phyloP scores from a whole-genome alignment of 2,329 filamentous ascomycete species.

The Meredithiella fracta region DNA sequence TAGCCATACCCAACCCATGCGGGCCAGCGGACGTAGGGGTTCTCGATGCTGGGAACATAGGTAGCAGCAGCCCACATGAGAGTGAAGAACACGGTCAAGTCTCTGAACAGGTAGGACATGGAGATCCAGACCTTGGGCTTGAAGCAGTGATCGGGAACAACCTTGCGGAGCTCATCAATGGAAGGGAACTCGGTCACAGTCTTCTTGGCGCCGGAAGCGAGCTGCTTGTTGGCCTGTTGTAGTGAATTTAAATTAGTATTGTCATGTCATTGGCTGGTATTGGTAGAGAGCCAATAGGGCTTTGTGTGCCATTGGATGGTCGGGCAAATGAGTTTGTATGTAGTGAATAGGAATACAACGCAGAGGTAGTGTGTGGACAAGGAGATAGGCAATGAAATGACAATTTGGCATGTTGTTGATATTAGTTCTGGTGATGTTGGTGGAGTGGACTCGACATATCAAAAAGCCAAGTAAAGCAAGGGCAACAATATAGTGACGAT shows the following conservation, averaged over 20 bases:
- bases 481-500: background rate
- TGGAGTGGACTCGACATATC: background rate
- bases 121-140: constrained; percentile 35
- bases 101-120: constrained; percentile 39
- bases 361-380: too few species aligned
- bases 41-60: constrained; percentile 35
- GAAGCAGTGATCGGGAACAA: constrained; percentile 47
- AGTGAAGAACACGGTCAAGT: constrained; percentile 31
- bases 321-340: too few species aligned
- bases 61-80: constrained; percentile 35
- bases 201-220: constrained; percentile 2
- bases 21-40: constrained; percentile 26
- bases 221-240: constrained; percentile 10
- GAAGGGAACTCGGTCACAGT: constrained; percentile 22
- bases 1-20: constrained; percentile 46
- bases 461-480: background rate
- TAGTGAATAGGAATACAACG: too few species aligned
- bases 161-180: constrained; percentile 31
- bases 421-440: background rate
- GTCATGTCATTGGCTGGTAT: background rate
- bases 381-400: too few species aligned
- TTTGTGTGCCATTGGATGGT: constrained; percentile 4
- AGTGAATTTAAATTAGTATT: constrained; percentile 4
- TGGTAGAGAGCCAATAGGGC: background rate
- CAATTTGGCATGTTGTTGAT: too few species aligned